Evolutionary conservation across 2,329 filamentous ascomycete species (phyloP), one percentile per base, ranked within the genome.

Genomic region (Aspergillus piperis): DNA sequence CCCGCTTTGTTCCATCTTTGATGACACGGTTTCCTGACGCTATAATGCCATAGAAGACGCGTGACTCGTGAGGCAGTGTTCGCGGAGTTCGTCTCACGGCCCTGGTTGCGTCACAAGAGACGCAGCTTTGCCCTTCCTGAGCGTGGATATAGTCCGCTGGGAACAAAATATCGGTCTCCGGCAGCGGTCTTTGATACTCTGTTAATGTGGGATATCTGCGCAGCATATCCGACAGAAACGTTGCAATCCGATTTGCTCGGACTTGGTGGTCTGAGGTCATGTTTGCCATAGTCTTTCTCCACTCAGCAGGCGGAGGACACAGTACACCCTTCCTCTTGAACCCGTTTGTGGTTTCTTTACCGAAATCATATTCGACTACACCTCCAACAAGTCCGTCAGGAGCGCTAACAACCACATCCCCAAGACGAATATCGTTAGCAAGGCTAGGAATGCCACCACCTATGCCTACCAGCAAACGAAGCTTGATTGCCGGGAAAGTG

Each of bases 391-490:
- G 27, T 2, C 54, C 53, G 0, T 50, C 5, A 2, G 69, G 67
- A 10, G 57, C 21, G 38, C 70, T 66, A 8, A 75, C 63, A 1
- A 71, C 68, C 7, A 75, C 64, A 59, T 75, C 71, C 0, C 72
- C 72, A 0, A 74, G 67, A 13, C 70, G 66, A n/a, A 74, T 70
- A 55, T 75, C 68, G 8, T 64, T 41, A 23, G 21, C 21, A 23
- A 23, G 21, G 36, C 61, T 67, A 5, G 71, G 71, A 0, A 68
- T 64, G 0, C 70, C 71, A 11, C 75, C 75, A 0, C 76, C 79
- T 39, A 82, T 77, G 17, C 79, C 79, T 0, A 82, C 78, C 71
- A 82, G 73, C 1, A 82, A 67, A 2, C 72, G 69, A 25, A 65
- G 51, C 15, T 59, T 30, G 11, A 68, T 60, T 13, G 54, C 62